These are phyloP conservation scores for Globisporangium recalcitrans DNA, from an alignment of 352 stramenopile genomes.

Conservation along the genomic window DNA sequence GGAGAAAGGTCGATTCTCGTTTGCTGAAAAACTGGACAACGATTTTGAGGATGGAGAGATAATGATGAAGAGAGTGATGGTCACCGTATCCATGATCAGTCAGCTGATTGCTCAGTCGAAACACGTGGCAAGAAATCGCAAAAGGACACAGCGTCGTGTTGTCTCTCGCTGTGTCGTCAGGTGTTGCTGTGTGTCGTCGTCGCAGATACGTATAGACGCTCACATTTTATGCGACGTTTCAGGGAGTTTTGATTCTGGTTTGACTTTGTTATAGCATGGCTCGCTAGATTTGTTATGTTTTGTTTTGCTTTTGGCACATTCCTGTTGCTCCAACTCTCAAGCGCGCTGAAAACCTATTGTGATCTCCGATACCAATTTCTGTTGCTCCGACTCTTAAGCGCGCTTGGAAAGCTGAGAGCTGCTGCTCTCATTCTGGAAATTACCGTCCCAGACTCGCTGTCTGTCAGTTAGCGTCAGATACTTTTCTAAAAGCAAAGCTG, in stretches of 20 bases:
- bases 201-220: too few relatives aligned
- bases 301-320: too few relatives aligned
- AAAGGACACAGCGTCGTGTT: too few relatives aligned
- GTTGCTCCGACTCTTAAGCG: constrained; percentile 6
- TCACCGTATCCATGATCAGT: constrained; percentile 2
- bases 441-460: not conserved
- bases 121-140: constrained; percentile 11
- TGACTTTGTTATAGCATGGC: too few relatives aligned
- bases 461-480: constrained; percentile 7
- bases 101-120: not conserved
- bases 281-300: too few relatives aligned
- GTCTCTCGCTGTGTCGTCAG: too few relatives aligned
- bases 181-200: too few relatives aligned
- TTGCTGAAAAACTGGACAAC: not conserved
- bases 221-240: not conserved
- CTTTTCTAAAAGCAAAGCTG: constrained; percentile 17
- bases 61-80: not conserved
- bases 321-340: too few relatives aligned
- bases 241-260: too few relatives aligned
- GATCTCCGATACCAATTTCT: not conserved
- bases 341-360: too few relatives aligned
- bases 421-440: constrained; percentile 14
- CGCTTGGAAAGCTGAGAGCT: constrained; percentile 21
- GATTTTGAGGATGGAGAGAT: too few relatives aligned
- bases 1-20: too few relatives aligned